phyloP scores from a whole-genome alignment of 208 protist genomes.

The Cochliopodium minus region DNA sequence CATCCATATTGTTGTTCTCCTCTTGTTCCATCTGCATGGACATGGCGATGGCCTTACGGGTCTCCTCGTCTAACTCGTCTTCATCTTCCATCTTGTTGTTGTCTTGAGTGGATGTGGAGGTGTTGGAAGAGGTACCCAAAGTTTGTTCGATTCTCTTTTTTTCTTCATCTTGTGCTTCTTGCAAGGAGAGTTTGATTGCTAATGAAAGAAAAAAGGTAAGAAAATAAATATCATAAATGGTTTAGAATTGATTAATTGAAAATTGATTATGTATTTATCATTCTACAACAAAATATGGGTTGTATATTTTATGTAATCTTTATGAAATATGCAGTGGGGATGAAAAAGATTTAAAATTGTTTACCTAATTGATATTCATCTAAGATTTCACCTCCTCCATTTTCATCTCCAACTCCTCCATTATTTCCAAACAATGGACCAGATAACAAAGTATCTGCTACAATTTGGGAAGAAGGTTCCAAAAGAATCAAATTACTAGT shows the following conservation, averaged over 20 bases:
- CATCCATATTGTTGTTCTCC: too few species aligned
- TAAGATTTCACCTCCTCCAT: slow-evolving; percentile 20
- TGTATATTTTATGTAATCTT: slow-evolving; percentile 50
- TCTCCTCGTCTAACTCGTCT: slow-evolving; percentile 8
- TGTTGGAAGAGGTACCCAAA: not conserved
- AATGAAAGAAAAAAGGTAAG: not conserved
- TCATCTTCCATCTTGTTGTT: not conserved
- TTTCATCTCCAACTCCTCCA: slow-evolving; percentile 11
- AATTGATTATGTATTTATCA: not conserved
- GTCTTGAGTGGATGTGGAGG: not conserved
- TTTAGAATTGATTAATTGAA: not conserved
- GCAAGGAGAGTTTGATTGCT: not conserved
- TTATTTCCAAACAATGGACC: slow-evolving; percentile 57
- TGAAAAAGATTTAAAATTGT: slow-evolving; percentile 65
- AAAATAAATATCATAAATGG: too few species aligned
- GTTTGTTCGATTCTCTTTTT: not conserved
- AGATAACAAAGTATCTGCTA: slow-evolving; percentile 69
- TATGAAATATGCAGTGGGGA: slow-evolving; percentile 77
- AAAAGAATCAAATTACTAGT: slow-evolving; percentile 63
- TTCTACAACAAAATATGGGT: slow-evolving; percentile 1
- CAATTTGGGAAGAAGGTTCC: slow-evolving; percentile 40
- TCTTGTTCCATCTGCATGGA: too few species aligned
- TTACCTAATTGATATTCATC: slow-evolving; percentile 49
- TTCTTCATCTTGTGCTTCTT: slow-evolving; percentile 1
- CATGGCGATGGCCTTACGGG: slow-evolving; percentile 2